These are phyloP conservation scores for Cryptomeria japonica DNA, from an alignment of 75 land plant genomes.

Conservation along the genomic window DNA sequence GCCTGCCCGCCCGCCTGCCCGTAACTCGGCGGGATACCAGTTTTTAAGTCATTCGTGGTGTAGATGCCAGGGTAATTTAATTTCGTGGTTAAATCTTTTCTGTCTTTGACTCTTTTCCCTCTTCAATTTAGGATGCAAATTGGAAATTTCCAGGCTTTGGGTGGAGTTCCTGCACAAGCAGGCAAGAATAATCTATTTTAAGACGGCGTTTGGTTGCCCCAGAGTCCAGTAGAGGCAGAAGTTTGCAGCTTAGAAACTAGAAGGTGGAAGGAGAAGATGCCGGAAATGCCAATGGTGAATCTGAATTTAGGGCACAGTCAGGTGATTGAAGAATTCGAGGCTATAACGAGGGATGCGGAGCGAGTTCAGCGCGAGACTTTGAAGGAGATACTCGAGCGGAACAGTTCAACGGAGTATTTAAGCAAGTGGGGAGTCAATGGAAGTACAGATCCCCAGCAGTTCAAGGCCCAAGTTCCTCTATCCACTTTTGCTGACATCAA, in stretches of 20 bases:
- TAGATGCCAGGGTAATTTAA: too few species aligned
- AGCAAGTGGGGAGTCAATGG: conserved; percentile 22
- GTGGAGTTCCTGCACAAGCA: too few species aligned
- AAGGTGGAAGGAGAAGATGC: background rate
- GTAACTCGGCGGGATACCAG: too few species aligned
- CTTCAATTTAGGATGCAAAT: too few species aligned
- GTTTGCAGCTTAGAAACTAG: background rate
- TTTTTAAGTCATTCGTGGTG: too few species aligned
- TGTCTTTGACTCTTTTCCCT: too few species aligned
- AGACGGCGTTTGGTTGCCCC: too few species aligned
- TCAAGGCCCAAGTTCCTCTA: conserved; percentile 47
- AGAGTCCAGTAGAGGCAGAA: background rate
- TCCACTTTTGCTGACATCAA: conserved; percentile 39
- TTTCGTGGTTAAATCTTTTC: too few species aligned
- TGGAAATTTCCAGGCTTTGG: too few species aligned
- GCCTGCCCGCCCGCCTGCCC: too few species aligned
- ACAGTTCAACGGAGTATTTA: conserved; percentile 47
- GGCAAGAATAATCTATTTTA: too few species aligned
- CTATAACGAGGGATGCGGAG: conserved; percentile 32
- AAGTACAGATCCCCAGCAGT: conserved; percentile 33
- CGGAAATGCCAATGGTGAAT: background rate
- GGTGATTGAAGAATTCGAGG: conserved; percentile 40
- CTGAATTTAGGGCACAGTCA: background rate
- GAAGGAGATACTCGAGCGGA: conserved; percentile 37
- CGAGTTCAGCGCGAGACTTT: conserved; percentile 36